These are phyloP conservation scores for Haplosporangium gracile DNA, from an alignment of 192 early-diverging fungal species.

Conservation along the genomic window DNA sequence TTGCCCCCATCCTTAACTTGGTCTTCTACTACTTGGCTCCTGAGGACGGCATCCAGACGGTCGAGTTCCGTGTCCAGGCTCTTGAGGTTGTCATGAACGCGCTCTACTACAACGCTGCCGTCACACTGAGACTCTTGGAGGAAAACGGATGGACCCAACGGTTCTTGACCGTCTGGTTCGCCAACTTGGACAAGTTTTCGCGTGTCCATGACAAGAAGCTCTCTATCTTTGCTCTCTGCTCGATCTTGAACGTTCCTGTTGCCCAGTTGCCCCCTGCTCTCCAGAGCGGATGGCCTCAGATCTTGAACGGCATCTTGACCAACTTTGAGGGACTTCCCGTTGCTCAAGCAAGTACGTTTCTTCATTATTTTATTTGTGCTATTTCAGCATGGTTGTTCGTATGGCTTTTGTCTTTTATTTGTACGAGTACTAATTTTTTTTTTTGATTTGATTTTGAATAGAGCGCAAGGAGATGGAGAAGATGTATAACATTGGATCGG, in stretches of 20 bases:
- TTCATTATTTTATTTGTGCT: neutral
- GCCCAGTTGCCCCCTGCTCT: conserved; percentile 79
- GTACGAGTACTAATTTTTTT: conserved; percentile 9
- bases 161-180: conserved; percentile 87
- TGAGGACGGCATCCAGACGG: conserved; percentile 71
- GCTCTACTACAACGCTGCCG: conserved; percentile 88
- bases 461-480: conserved; percentile 53
- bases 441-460: neutral
- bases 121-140: conserved; percentile 83
- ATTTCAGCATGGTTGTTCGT: neutral
- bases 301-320: conserved; percentile 78
- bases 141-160: conserved; percentile 79
- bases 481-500: conserved; percentile 45
- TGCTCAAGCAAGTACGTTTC: conserved; percentile 68
- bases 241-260: conserved; percentile 79
- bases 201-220: conserved; percentile 97
- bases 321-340: conserved; percentile 85
- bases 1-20: conserved; percentile 79
- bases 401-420: neutral
- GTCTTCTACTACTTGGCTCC: conserved; percentile 75
- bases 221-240: conserved; percentile 82
- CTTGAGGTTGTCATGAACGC: conserved; percentile 89
- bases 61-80: conserved; percentile 78
- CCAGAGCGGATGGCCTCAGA: conserved; percentile 79
- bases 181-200: conserved; percentile 76